phyloP scores from a whole-genome alignment of 345 rosid species.

The Ceriops tagal region DNA sequence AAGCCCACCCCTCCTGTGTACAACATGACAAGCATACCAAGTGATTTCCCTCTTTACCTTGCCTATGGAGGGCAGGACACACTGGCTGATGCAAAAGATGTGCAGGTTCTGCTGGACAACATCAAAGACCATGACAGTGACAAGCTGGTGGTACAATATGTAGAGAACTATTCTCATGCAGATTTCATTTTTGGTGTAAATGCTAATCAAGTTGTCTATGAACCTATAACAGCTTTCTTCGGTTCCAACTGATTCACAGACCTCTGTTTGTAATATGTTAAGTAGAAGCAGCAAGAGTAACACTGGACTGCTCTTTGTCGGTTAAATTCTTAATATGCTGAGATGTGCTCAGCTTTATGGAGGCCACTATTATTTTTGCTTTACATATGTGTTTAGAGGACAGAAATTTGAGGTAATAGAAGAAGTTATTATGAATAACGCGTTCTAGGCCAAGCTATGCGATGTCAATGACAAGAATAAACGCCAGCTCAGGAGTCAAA shows the following conservation, averaged over 20 bases:
- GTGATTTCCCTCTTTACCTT: constrained; percentile 42
- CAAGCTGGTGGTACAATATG: constrained; percentile 37
- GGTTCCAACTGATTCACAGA: constrained; percentile 14
- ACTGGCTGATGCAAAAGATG: constrained; percentile 41
- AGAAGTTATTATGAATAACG: no score
- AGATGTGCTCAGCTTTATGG: no score
- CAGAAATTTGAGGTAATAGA: no score
- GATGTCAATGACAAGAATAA: no score
- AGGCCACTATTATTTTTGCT: no score
- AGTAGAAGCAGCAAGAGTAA: no score
- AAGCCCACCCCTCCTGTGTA: constrained; percentile 51
- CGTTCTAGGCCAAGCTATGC: no score
- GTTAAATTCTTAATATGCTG: no score
- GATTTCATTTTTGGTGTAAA: constrained; percentile 43
- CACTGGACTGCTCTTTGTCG: no score
- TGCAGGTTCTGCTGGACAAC: constrained; percentile 30
- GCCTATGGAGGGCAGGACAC: constrained; percentile 49
- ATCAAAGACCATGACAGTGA: constrained; percentile 39
- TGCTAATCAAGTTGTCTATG: constrained; percentile 41
- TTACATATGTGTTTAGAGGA: no score
- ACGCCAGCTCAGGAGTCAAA: no score
- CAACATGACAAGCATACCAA: constrained; percentile 45
- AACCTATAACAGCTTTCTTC: constrained; percentile 43
- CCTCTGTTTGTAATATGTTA: neutral
- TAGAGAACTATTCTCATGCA: constrained; percentile 40